Base-by-base conservation (phyloP, 2,329 filamentous ascomycete species). In the Paraconiothyrium sp. region DNA sequence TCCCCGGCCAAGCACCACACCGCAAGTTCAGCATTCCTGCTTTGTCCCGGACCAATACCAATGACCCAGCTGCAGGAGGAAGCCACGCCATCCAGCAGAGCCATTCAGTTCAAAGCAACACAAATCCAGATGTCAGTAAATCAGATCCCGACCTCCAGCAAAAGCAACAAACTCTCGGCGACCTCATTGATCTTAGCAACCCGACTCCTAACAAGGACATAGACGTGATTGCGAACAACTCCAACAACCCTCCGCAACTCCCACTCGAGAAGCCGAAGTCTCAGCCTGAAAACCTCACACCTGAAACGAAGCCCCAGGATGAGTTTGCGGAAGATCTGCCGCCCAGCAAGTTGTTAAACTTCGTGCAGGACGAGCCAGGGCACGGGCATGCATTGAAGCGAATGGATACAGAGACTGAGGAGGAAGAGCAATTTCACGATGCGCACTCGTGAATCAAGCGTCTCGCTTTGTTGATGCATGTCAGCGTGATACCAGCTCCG, bases 1-100 rank as follows among this genome's bases (percentile, higher is more conserved):
- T 98, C 30, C 87, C 88, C 43, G 94, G 93, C 35, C 93, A 97
- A 76, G 87, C 85, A 69, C 77, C 82, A 27, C 79, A 81, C 46
- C 79, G 84, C 58, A 70, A 72, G 81, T 84, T 76, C 86, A 86
- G 68, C 76, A 85, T 65, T 88, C 90, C 60, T 85, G 88, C 63
- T 82, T 44, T 57, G n/a, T 89, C 63, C 82, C 85, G 63, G 81
- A 74, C 70, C 49, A 69, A 66, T 60, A 74, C 65, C 59, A 54
- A 69, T 16, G 68, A 68, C 7, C 63, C 41, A 47, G 20, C 54
- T 27, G 50, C 30, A 43, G 50, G 35, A 41, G 50, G 50, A 13
- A 41, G n/a, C 14, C 50, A 54, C 4, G 8, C 37, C 37, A 27
- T 30, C 7, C 35, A 41, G 37, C 35, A n/a, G 16, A 27, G 35